phyloP scores from a whole-genome alignment of 1,139 yeast species.

The Martiniozyma asiatica region DNA sequence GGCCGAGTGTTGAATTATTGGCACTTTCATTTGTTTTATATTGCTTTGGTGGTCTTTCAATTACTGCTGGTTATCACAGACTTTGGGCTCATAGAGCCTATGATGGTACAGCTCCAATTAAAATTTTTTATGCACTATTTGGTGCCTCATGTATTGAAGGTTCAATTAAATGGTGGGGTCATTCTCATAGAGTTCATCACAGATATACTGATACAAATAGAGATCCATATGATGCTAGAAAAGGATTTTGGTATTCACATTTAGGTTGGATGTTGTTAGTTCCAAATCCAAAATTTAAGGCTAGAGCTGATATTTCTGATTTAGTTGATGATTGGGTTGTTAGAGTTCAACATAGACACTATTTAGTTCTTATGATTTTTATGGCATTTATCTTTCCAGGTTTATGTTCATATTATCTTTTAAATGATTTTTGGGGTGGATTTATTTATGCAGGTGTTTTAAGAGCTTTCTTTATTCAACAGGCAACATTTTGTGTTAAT shows the following conservation, averaged over 20 bases:
- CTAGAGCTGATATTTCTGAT: constrained; percentile 93
- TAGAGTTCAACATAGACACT: constrained; percentile 87
- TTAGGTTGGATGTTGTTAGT: constrained; percentile 94
- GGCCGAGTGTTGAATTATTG: constrained; percentile 50
- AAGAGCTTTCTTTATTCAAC: constrained; percentile 79
- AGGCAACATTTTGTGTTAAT: constrained; percentile 97
- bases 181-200: constrained; percentile 94
- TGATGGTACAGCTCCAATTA: constrained; percentile 60
- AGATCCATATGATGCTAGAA: constrained; percentile 96
- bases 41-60: constrained; percentile 68
- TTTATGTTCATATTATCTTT: constrained; percentile 60
- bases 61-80: constrained; percentile 93
- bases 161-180: constrained; percentile 98
- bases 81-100: constrained; percentile 85
- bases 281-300: constrained; percentile 91
- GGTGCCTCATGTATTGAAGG: constrained; percentile 98
- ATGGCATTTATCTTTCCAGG: constrained; percentile 70
- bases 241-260: constrained; percentile 92
- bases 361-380: constrained; percentile 51
- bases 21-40: constrained; percentile 53
- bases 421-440: constrained; percentile 92
- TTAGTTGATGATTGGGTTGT: constrained; percentile 85
- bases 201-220: constrained; percentile 92
- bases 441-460: constrained; percentile 82
- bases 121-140: constrained; percentile 63